Evolutionary conservation across 2,329 filamentous ascomycete species (phyloP).

Genomic region (Pseudogymnoascus destructans): DNA sequence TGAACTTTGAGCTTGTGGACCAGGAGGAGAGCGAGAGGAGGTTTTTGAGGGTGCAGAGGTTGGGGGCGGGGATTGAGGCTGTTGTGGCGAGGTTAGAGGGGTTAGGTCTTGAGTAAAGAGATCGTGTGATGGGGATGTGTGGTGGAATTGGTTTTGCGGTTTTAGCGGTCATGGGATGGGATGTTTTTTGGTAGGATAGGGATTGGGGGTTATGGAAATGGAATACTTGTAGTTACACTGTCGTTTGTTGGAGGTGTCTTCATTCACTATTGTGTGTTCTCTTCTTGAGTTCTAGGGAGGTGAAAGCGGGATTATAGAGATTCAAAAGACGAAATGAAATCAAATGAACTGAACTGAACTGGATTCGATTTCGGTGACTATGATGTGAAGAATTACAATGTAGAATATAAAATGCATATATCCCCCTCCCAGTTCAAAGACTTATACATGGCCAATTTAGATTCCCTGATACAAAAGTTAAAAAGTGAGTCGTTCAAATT

Average conservation of each 20-base stretch:
- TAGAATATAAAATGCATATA: too few relatives aligned
- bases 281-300: too few relatives aligned
- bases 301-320: too few relatives aligned
- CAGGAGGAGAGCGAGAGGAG: slow-evolving; percentile 27
- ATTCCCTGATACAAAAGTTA: too few relatives aligned
- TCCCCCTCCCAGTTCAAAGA: too few relatives aligned
- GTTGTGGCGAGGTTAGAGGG: slow-evolving; percentile 19
- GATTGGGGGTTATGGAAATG: not conserved
- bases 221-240: not conserved
- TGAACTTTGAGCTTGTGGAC: slow-evolving; percentile 52
- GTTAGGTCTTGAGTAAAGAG: not conserved
- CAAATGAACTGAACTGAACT: too few relatives aligned
- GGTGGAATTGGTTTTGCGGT: slow-evolving; percentile 1
- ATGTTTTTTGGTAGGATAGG: not conserved
- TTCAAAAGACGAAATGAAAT: too few relatives aligned
- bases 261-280: not conserved
- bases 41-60: slow-evolving; percentile 17
- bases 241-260: not conserved
- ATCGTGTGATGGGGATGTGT: not conserved
- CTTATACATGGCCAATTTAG: too few relatives aligned
- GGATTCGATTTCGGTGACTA: too few relatives aligned
- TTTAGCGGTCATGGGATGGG: slow-evolving; percentile 2
- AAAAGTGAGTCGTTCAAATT: too few relatives aligned
- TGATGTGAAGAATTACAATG: too few relatives aligned
- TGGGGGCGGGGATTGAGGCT: slow-evolving; percentile 21